A percentile compares a stretch with the other conserved stretches of the same genome.
phyloP scores from a whole-genome alignment of 352 stramenopile genomes.

The Pythium inflatum region DNA sequence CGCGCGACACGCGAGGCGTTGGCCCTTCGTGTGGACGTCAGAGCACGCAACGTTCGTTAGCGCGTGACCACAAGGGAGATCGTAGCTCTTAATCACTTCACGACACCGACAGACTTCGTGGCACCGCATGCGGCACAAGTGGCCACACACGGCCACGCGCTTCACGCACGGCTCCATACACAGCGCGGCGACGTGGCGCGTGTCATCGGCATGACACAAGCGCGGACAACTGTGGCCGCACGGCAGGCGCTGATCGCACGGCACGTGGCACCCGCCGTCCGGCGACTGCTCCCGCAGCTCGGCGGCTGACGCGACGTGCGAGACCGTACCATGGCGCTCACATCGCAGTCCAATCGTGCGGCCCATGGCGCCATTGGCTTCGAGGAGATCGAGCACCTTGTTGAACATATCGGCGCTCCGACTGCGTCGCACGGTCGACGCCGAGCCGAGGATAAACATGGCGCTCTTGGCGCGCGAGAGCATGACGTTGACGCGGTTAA shows the following conservation, averaged over 20 bases:
- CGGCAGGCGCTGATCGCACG: slow-evolving; percentile 53
- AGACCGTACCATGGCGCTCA: slow-evolving; percentile 48
- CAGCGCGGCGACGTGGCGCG: slow-evolving; percentile 44
- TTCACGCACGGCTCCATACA: slow-evolving; percentile 66
- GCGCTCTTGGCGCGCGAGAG: slow-evolving; percentile 63
- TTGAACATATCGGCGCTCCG: slow-evolving; percentile 52
- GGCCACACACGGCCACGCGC: slow-evolving; percentile 46
- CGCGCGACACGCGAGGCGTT: slow-evolving; percentile 36
- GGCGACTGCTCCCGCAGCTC: slow-evolving; percentile 41
- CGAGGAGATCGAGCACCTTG: slow-evolving; percentile 61
- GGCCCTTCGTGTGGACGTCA: slow-evolving; percentile 11
- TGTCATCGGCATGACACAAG: slow-evolving; percentile 66
- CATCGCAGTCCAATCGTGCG: slow-evolving; percentile 18
- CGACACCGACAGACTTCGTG: slow-evolving; percentile 63
- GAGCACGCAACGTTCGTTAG: neutral
- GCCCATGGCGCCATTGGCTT: slow-evolving; percentile 37
- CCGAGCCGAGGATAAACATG: slow-evolving; percentile 58
- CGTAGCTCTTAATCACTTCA: slow-evolving; percentile 41
- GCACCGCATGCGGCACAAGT: slow-evolving; percentile 64
- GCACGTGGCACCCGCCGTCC: slow-evolving; percentile 71
- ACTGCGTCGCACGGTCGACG: slow-evolving; percentile 40
- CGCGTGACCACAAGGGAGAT: slow-evolving; percentile 59
- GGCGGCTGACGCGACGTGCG: slow-evolving; percentile 14
- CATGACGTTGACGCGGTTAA: slow-evolving; percentile 74
- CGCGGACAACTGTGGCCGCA: slow-evolving; percentile 58